These are phyloP conservation scores for Chenopodium berlandieri DNA, from an alignment of 148 eudicot species.

Conservation along the genomic window DNA sequence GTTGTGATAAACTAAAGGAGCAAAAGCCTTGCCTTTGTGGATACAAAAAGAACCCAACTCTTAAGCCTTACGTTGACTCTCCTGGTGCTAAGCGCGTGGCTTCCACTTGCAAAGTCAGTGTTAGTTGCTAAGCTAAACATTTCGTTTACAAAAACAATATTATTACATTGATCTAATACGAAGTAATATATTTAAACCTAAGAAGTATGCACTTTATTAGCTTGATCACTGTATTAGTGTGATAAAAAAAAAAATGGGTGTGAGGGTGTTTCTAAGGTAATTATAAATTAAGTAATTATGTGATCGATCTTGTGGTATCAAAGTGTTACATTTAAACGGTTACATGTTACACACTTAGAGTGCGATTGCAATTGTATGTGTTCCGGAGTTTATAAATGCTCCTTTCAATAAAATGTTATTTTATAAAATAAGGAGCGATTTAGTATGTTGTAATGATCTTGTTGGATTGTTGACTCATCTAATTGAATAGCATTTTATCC, in stretches of 20 bases:
- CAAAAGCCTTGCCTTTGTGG: slow-evolving; percentile 45
- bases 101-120: slow-evolving; percentile 26
- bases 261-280: background rate
- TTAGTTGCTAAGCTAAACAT: slow-evolving; percentile 22
- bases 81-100: slow-evolving; percentile 40
- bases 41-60: slow-evolving; percentile 30
- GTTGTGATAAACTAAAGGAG: slow-evolving; percentile 44
- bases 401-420: background rate
- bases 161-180: background rate
- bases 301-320: background rate
- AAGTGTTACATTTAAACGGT: background rate
- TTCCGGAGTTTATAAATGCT: background rate
- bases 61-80: slow-evolving; percentile 30
- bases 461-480: background rate
- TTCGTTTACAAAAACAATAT: background rate
- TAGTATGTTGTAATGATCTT: background rate
- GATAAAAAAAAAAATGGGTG: background rate
- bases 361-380: background rate
- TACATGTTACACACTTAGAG: background rate
- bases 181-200: background rate
- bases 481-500: too few species aligned
- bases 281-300: background rate
- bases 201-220: background rate
- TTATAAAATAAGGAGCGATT: background rate
- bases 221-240: background rate